Base-by-base conservation (phyloP, 805 yeast genomes). In the Sungouiella blattae region DNA sequence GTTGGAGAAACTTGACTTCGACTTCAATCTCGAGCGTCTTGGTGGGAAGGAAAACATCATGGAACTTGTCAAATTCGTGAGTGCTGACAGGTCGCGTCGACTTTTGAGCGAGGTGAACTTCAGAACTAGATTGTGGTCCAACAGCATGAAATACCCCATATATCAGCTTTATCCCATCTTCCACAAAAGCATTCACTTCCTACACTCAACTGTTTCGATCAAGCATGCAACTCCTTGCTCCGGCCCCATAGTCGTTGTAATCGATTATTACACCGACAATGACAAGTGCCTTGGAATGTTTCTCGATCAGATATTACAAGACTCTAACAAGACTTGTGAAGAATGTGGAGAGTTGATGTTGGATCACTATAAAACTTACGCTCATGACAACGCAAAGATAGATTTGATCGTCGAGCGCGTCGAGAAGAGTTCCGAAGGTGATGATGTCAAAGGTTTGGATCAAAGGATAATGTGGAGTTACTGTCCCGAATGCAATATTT, bases 261-360 rank as follows among this genome's bases (percentile, higher is more conserved):
- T 89, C 32, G 96, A 89, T 42, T 94, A 73, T 52, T 93, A 91
- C 55, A 79, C 95, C 67, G 96, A 87, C 32, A 85, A 82, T 39
- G 98, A 94, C 56, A 82, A 84, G 53, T 81, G 95, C 7, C 60
- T 94, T 28, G 98, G 98, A 1, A 86, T 85, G 49, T 87, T 81
- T 47, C 77, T 93, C 28, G 97, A 94, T 51, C 84, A 82, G 36
- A 69, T 80, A 25, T 81, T 87, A 39, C 64, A 74, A 5, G 81
- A 85, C n/a, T 79, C 87, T 1, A 62, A 70, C 16, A 76, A 71
- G 34, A 60, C 67, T 0, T 93, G 99, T 55, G 71, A 80, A 0
- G 96, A 87, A 41, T 93, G 98, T 62, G 87, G 85, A 0, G 78
- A 82, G 13, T 52, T 72, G 1, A 56, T 83, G 42, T 58, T 75